These are phyloP conservation scores for Delonix regia DNA, from an alignment of 306 rosid genomes.

Conservation along the genomic window DNA sequence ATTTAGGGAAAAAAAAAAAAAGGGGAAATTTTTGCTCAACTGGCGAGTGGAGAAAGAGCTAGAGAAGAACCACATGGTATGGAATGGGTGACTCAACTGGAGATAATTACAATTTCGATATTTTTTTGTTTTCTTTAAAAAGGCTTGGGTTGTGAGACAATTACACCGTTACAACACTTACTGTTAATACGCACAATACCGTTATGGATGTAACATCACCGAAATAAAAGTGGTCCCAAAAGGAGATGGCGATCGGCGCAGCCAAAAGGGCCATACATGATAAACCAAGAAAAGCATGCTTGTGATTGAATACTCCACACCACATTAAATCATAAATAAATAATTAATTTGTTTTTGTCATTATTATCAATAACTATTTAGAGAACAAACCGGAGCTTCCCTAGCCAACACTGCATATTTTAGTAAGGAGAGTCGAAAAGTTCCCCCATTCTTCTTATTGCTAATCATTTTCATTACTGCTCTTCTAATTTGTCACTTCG, in stretches of 20 bases:
- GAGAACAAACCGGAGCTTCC: neutral
- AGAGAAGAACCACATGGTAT: neutral
- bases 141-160: neutral
- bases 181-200: neutral
- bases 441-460: neutral
- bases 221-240: neutral
- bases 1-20: too few species aligned
- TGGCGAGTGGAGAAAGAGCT: neutral
- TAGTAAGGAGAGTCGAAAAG: neutral
- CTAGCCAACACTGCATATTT: neutral
- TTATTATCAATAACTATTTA: neutral
- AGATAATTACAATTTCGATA: neutral
- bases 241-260: neutral
- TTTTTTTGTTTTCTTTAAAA: too few species aligned
- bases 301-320: neutral
- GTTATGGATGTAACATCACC: neutral
- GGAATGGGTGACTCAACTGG: neutral
- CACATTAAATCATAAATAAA: too few species aligned
- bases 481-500: neutral
- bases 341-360: neutral
- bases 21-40: too few species aligned
- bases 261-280: neutral
- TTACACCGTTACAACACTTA: neutral
- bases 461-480: neutral
- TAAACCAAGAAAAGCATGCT: neutral